Evolutionary conservation across 345 rosid genomes (phyloP).

Genomic region (Syzygium jambos): DNA sequence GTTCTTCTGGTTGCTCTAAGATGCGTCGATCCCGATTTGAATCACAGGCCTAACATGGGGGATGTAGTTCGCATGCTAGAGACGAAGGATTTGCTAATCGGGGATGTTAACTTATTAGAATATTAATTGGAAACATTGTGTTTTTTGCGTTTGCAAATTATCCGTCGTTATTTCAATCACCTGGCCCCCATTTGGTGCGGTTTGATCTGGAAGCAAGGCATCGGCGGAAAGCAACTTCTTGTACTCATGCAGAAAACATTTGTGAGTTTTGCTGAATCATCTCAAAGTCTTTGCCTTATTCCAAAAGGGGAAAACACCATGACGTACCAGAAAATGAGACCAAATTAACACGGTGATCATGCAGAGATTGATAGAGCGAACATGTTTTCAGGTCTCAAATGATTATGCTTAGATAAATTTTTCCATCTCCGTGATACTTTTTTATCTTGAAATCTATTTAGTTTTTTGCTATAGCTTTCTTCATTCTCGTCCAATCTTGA

Average conservation of each 20-base stretch:
- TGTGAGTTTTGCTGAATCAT: neutral
- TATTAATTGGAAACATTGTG: neutral
- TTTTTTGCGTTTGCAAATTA: neutral
- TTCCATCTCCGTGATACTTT: neutral
- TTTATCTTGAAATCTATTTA: neutral
- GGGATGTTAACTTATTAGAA: neutral
- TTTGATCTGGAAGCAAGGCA: constrained; percentile 16
- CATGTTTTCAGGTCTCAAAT: neutral
- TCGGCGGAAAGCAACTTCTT: neutral
- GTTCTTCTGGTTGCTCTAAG: constrained; percentile 49
- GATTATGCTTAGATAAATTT: neutral
- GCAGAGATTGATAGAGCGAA: neutral
- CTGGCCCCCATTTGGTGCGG: neutral
- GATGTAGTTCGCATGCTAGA: constrained; percentile 72
- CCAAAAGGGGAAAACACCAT: neutral
- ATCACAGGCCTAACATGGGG: constrained; percentile 66
- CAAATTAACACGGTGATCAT: neutral
- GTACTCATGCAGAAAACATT: neutral
- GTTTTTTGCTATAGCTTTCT: neutral
- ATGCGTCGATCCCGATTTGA: constrained; percentile 53
- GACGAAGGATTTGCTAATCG: constrained; percentile 50
- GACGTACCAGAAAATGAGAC: neutral
- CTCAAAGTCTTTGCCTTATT: neutral
- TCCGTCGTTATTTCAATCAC: neutral
- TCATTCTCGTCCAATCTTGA: neutral